Evolutionary conservation across 2,329 filamentous ascomycete genomes (phyloP), one percentile per base, ranked within the genome.

Genomic region (Alternaria arbusti): DNA sequence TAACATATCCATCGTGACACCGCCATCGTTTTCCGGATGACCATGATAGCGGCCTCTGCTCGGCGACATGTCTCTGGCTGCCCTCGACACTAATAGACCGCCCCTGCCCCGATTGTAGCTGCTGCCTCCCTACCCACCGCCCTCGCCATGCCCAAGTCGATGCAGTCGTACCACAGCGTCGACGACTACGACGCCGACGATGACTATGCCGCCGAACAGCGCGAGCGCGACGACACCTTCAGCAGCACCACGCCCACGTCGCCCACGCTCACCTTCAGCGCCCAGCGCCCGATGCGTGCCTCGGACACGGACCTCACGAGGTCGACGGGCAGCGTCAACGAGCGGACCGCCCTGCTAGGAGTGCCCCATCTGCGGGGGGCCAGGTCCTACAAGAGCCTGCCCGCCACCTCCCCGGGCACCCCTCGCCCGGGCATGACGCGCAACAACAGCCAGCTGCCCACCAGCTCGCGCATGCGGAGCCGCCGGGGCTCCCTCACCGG

Each of bases 341-440:
- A 87, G 72, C 79, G 78, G 17, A 82, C 84, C 8, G 81, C 82
- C 59, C 71, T 87, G 61, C 81, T 87, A 5, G 81, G 77, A 4
- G 74, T 81, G 60, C 69, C 70, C 28, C 64, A 72, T 63, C 67
- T 73, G 73, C 26, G 62, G 65, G 51, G 64, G 55, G 40, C 73
- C 44, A 59, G 75, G 11, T 80, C 79, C n/a, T 85, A 85, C 72
- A 81, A 73, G 51, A 84, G 80, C 64, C 76, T 81, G 47, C 80
- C 81, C 3, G 73, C 74, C 3, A 79, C 78, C 3, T 72, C 70
- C 46, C 79, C 80, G 0, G 79, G 75, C 56, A 84, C 83, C 9
- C 82, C 83, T 15, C 74, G 80, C 17, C 81, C 81, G 9, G 74
- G 70, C 72, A 73, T 51, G 65, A 79, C 73, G 66, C 65, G 82